phyloP scores from a whole-genome alignment of 2,329 filamentous ascomycete genomes.

The Aspergillus ustus region DNA sequence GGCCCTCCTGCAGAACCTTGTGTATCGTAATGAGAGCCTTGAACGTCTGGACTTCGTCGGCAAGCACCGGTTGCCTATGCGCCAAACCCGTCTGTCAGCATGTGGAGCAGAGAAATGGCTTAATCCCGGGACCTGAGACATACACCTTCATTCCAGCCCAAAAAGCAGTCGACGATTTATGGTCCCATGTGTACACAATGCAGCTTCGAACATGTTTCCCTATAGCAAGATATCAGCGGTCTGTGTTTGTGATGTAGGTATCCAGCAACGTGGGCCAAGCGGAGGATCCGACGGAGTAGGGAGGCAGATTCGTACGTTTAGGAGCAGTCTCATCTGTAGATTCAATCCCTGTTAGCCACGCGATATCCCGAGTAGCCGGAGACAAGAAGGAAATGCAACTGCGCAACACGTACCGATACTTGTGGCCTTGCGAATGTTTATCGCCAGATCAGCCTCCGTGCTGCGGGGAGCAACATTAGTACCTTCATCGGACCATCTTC shows the following conservation, averaged over 20 bases:
- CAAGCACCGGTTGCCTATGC: constrained; percentile 87
- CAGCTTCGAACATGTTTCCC: constrained; percentile 96
- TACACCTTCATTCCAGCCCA: constrained; percentile 99
- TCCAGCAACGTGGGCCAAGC: constrained; percentile 14
- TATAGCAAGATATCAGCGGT: constrained; percentile 31
- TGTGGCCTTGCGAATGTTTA: constrained; percentile 71
- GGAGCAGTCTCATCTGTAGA: constrained; percentile 66
- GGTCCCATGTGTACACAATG: constrained; percentile 99
- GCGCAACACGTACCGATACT: constrained; percentile 57
- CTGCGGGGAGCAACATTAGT: constrained; percentile 35
- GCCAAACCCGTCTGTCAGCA: constrained; percentile 3
- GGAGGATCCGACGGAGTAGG: not conserved
- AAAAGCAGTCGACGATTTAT: constrained; percentile 92
- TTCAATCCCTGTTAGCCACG: constrained; percentile 23
- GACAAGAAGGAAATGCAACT: not conserved
- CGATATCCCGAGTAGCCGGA: constrained; percentile 1
- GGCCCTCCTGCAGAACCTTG: constrained; percentile 96
- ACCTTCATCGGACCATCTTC: not conserved
- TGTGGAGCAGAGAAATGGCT: not conserved
- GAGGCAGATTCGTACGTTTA: constrained; percentile 57
- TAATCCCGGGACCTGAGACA: constrained; percentile 41
- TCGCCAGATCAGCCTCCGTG: constrained; percentile 67
- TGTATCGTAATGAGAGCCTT: constrained; percentile 97
- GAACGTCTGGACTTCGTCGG: constrained; percentile 98
- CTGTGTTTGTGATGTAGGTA: not conserved